phyloP scores from a whole-genome alignment of 2,329 filamentous ascomycete genomes.

The Coniella lustricola region DNA sequence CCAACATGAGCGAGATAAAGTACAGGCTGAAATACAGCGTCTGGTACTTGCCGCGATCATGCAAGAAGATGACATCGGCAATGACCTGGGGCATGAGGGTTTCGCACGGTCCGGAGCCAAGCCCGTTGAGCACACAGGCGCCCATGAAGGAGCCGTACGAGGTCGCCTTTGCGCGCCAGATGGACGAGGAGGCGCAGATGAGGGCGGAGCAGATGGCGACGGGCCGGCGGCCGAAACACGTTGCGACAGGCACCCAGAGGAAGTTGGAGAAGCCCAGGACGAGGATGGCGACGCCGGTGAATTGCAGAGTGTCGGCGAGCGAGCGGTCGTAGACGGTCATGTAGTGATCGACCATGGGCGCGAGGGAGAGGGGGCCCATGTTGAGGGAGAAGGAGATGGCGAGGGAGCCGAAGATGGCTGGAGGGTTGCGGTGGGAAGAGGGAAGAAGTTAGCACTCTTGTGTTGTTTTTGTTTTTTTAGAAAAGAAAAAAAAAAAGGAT shows the following conservation, averaged over 20 bases:
- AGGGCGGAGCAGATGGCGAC: conserved; percentile 37
- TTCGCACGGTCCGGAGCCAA: conserved; percentile 56
- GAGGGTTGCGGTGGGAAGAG: not conserved
- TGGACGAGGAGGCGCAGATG: conserved; percentile 36
- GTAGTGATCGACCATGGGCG: conserved; percentile 52
- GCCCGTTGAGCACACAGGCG: conserved; percentile 53
- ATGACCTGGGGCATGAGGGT: conserved; percentile 57
- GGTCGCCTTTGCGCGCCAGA: conserved; percentile 49
- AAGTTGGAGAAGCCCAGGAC: conserved; percentile 45
- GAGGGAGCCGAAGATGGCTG: conserved; percentile 25
- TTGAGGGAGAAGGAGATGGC: conserved; percentile 36
- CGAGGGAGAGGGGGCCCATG: conserved; percentile 35
- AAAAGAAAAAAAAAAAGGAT: too few relatives aligned
- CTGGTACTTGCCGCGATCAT: conserved; percentile 52
- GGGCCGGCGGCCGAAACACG: conserved; percentile 39
- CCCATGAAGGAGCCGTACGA: conserved; percentile 59
- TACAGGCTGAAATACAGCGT: conserved; percentile 52
- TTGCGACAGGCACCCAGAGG: conserved; percentile 44
- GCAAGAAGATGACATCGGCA: conserved; percentile 58
- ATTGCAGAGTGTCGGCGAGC: conserved; percentile 43
- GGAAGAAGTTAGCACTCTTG: not conserved
- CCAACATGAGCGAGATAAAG: conserved; percentile 54
- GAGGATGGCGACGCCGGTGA: conserved; percentile 40
- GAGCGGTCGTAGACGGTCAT: conserved; percentile 48
- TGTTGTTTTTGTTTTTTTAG: not conserved